Evolutionary conservation across 768 basidiomycete genomes (phyloP).

Genomic region (Lanmaoa rubissima): DNA sequence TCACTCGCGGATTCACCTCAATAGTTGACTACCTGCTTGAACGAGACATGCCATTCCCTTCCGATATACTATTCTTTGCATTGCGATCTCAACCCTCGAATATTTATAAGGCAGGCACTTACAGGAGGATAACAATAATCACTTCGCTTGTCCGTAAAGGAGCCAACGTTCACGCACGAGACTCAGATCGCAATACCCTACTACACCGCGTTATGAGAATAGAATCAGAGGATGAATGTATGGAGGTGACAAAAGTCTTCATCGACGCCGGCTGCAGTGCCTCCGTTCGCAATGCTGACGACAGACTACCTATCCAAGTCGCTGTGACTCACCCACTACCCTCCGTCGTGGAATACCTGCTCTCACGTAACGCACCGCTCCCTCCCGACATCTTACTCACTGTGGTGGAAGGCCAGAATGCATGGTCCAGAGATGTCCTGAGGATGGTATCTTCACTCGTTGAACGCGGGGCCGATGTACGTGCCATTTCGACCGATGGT

Average conservation of each 20-base stretch:
- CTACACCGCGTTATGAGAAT: neutral
- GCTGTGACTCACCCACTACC: no score
- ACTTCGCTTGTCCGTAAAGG: neutral
- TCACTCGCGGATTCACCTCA: neutral
- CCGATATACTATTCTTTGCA: neutral
- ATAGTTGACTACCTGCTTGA: neutral
- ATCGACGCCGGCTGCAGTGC: no score
- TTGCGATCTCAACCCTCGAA: neutral
- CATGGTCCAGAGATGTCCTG: accelerated
- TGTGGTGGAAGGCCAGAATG: no score
- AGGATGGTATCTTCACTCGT: neutral
- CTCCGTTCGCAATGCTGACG: no score
- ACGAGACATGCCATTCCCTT: neutral
- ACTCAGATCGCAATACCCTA: neutral
- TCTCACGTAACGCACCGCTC: no score
- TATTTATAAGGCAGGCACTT: no score
- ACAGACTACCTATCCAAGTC: no score
- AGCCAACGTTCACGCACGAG: neutral
- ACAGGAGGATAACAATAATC: neutral
- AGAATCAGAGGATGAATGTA: neutral
- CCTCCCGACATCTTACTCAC: no score
- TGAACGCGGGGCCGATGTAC: neutral
- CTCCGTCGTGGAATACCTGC: no score
- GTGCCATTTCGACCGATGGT: neutral
- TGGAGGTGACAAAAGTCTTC: neutral